Evolutionary conservation across 176 grass and related monocot genomes (phyloP).

Genomic region (Hordeum marinum): DNA sequence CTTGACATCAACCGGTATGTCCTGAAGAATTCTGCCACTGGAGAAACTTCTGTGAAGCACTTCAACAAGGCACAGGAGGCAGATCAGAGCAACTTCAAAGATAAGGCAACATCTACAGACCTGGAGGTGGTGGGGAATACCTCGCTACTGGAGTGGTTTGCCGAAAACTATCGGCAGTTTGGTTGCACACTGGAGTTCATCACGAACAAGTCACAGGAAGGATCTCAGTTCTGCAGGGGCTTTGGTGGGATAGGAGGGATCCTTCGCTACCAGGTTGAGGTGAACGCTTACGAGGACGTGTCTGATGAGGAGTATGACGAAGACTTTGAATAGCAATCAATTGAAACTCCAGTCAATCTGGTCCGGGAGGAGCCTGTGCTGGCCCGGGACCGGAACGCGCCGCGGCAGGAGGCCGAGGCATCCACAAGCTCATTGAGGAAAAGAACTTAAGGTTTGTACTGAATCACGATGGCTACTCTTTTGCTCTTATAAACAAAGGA

Average conservation of each 20-base stretch:
- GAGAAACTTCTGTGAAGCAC: neutral
- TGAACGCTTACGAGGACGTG: constrained; percentile 27
- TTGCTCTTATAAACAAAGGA: neutral
- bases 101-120: constrained; percentile 17
- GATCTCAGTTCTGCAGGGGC: constrained; percentile 38
- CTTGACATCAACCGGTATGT: neutral
- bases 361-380: constrained; percentile 39
- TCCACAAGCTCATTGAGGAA: constrained; percentile 21
- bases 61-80: constrained; percentile 29
- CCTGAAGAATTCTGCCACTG: neutral
- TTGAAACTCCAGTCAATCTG: constrained; percentile 22
- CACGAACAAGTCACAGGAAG: constrained; percentile 39
- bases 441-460: constrained; percentile 5
- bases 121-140: constrained; percentile 22
- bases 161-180: constrained; percentile 21
- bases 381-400: constrained; percentile 1
- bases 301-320: constrained; percentile 29
- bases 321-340: constrained; percentile 41
- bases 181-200: constrained; percentile 37
- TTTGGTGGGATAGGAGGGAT: constrained; percentile 42
- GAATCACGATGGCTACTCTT: neutral
- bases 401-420: constrained; percentile 21
- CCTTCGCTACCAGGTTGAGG: constrained; percentile 36
- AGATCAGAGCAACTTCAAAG: constrained; percentile 25
- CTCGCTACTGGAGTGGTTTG: constrained; percentile 38